Evolutionary conservation across 192 early-diverging fungal species (phyloP).

Genomic region (Linnemannia elongata): DNA sequence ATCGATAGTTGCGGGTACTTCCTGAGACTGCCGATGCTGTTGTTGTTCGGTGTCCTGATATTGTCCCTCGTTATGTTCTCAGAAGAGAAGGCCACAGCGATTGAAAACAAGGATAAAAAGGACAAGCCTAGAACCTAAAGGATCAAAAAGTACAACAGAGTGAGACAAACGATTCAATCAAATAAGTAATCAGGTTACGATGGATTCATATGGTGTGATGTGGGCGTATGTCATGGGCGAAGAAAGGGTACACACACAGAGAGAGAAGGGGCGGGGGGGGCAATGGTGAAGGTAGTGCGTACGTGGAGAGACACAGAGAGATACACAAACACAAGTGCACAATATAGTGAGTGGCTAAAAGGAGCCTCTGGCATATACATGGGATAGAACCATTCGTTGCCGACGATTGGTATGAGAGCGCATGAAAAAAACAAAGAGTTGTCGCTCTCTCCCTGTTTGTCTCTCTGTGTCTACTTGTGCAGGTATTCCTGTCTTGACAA

Average conservation of each 20-base stretch:
- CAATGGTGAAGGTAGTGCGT: not conserved
- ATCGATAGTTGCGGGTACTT: not conserved
- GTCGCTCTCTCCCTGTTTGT: no score
- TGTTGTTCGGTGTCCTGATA: not conserved
- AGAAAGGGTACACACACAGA: not conserved
- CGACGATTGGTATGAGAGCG: not conserved
- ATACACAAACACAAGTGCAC: not conserved
- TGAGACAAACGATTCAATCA: not conserved
- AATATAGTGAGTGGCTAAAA: not conserved
- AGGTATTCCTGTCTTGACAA: not conserved
- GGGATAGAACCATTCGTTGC: not conserved
- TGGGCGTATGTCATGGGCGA: not conserved
- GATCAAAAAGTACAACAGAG: not conserved
- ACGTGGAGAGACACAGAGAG: not conserved
- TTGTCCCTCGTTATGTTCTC: not conserved
- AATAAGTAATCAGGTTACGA: not conserved
- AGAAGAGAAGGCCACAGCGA: not conserved
- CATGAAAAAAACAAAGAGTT: not conserved
- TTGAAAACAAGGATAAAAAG: not conserved
- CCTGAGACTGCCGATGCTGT: not conserved
- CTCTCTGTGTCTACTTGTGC: not conserved
- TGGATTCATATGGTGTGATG: not conserved
- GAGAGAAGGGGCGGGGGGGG: not conserved
- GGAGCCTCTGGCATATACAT: not conserved
- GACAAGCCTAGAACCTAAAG: slow-evolving; percentile 9